A percentile compares a stretch with the other conserved stretches of the same genome.
Evolutionary conservation across 2,329 filamentous ascomycete genomes (phyloP).

Genomic region (Chrysoporthe deuterocubensis): DNA sequence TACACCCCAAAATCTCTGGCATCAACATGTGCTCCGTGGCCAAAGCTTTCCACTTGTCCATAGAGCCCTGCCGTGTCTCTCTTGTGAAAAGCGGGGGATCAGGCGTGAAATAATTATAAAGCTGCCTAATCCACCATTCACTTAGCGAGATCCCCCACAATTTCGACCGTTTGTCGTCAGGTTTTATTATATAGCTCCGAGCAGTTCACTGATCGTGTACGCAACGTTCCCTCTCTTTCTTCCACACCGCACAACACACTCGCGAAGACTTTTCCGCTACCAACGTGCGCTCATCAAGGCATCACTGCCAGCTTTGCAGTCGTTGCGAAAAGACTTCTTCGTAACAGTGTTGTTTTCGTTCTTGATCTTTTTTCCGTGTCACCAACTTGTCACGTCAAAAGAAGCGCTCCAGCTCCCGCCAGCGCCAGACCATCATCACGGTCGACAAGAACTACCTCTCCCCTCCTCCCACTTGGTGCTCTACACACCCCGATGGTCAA

Average conservation of each 20-base stretch:
- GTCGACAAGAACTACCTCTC: background rate
- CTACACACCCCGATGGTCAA: background rate
- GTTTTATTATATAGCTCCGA: background rate
- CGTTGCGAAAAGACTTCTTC: background rate
- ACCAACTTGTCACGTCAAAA: conserved; percentile 1
- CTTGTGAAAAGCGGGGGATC: too few relatives aligned
- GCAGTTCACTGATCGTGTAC: background rate
- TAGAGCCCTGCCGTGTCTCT: background rate
- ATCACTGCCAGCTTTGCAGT: background rate
- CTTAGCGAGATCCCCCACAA: background rate
- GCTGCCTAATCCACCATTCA: background rate
- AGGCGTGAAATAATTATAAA: too few relatives aligned
- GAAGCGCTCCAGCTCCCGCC: background rate
- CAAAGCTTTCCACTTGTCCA: background rate
- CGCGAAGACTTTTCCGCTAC: background rate
- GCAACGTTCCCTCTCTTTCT: background rate
- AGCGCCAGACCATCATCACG: background rate
- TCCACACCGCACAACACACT: background rate
- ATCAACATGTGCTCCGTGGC: background rate
- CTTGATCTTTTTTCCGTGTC: background rate
- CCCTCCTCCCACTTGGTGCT: background rate
- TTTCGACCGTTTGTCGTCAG: background rate
- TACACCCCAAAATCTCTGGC: background rate
- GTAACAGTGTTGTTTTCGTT: background rate
- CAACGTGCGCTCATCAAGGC: conserved; percentile 1